These are phyloP conservation scores for Teratosphaeria viscida DNA, from an alignment of 2,329 filamentous ascomycete species.

Conservation along the genomic window DNA sequence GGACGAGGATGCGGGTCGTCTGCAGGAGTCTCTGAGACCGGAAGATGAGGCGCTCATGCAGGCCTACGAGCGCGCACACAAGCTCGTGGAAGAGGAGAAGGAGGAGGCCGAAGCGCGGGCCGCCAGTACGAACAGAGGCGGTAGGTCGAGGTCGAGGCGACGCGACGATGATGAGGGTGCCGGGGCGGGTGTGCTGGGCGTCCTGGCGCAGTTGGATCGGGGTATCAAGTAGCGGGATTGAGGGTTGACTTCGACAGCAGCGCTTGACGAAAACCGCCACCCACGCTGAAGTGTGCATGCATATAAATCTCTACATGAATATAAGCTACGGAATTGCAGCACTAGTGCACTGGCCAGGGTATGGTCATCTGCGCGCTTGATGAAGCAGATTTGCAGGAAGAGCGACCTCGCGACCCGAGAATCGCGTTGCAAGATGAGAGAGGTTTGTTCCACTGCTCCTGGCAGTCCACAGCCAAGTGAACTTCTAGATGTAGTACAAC, in stretches of 20 bases:
- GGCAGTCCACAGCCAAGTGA: neutral
- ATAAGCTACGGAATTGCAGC: neutral
- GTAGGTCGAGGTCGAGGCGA: slow-evolving; percentile 1
- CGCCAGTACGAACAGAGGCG: slow-evolving; percentile 5
- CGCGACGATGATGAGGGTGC: slow-evolving; percentile 15
- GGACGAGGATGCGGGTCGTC: slow-evolving; percentile 11
- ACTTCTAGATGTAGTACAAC: neutral
- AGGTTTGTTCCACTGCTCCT: neutral
- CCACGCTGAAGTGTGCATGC: neutral
- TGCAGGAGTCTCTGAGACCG: slow-evolving; percentile 14
- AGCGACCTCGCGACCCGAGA: neutral
- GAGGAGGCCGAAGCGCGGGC: slow-evolving; percentile 22
- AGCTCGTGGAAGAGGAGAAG: slow-evolving; percentile 21
- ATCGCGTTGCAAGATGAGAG: neutral
- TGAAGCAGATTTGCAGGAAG: neutral
- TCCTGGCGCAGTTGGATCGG: slow-evolving; percentile 24
- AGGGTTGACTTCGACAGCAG: neutral
- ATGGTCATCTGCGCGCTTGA: neutral
- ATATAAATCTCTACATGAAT: neutral
- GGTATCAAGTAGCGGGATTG: slow-evolving; percentile 11
- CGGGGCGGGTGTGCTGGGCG: slow-evolving; percentile 23
- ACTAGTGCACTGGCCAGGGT: no score
- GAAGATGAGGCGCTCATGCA: slow-evolving; percentile 25
- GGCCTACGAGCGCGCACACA: slow-evolving; percentile 24
- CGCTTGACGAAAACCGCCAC: neutral